Base-by-base conservation (phyloP, 1,284 basidiomycete genomes). In the Coriolopsis trogii region DNA sequence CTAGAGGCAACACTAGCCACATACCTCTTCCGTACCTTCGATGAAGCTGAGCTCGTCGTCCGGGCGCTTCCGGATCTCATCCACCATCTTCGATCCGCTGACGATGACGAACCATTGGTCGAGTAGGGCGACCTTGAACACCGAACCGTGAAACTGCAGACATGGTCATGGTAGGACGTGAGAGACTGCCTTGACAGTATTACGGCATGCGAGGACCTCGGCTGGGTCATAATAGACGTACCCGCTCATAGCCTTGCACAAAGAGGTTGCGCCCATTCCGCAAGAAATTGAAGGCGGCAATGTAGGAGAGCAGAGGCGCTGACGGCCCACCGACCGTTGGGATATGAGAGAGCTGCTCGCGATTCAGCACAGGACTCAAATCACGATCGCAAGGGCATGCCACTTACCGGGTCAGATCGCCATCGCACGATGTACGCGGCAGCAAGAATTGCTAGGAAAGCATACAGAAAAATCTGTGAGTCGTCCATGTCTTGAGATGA, bases 41-140 rank as follows among this genome's bases (percentile, higher is more conserved):
- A 51, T 13, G 30, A 72, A 67, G 0, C 74, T 78, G 6, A 80
- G 49, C 3, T 64, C 55, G 13, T 74, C 70, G 16, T 75, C 74
- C 0, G 69, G 62, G 1, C 73, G 70, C 28, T 62, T 72, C 2
- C 69, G 62, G 10, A 80, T 40, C 36, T 81, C 78, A 5, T 79
- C 73, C 5, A 76, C 62, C 18, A 70, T 56, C 20, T 65, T 56
- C 0, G 54, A 64, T 4, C 63, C 70, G 24, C 61, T 70, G 1
- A 77, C 51, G 21, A 80, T 33, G 15, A 81, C 67, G 0, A 68
- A 49, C 79, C 78, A 81, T 30, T 60, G 56, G 23, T 64, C 63
- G 2, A 70, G 50, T 2, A 67, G 61, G 0, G 77, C 63, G 1
- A 81, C 53, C 51, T 75, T 78, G 68, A 79, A 81, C 3, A 67